phyloP scores from a whole-genome alignment of 2,329 filamentous ascomycete species.

The Trichoderma polysporum region DNA sequence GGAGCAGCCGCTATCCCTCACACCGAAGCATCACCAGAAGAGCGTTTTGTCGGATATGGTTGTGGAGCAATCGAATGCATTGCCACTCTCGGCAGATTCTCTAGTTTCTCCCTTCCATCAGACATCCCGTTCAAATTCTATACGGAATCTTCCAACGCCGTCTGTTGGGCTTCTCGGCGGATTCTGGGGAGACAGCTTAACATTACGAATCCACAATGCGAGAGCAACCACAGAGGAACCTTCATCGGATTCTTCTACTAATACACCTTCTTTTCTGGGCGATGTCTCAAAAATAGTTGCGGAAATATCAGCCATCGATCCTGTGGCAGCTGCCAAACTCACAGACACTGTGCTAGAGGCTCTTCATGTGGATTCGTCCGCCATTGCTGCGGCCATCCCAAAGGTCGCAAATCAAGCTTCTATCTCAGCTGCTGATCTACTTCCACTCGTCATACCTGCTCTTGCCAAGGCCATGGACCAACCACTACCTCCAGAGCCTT shows the following conservation, averaged over 20 bases:
- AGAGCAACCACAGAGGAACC: neutral
- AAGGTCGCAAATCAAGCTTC: conserved; percentile 24
- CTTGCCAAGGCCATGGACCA: conserved; percentile 25
- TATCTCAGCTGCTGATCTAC: conserved; percentile 10
- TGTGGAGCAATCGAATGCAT: neutral
- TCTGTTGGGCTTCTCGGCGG: conserved; percentile 7
- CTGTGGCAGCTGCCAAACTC: conserved; percentile 25
- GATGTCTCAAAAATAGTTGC: conserved; percentile 24
- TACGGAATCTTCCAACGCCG: neutral
- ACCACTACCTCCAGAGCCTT: neutral
- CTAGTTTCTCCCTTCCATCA: neutral
- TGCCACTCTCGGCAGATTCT: neutral
- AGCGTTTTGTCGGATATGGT: conserved; percentile 11
- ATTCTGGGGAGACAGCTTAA: neutral
- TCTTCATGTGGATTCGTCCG: conserved; percentile 25
- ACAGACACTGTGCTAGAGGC: conserved; percentile 26
- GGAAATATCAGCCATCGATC: conserved; percentile 24
- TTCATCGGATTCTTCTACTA: neutral
- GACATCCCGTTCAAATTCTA: neutral
- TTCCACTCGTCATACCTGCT: conserved; percentile 29
- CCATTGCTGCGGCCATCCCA: conserved; percentile 23
- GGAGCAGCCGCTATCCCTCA: neutral
- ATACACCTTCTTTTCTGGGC: conserved; percentile 22
- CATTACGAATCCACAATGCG: neutral
- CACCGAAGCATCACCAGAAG: neutral